Conservation (phyloP, 208 protist species). For the Crithidia expoeki region DNA sequence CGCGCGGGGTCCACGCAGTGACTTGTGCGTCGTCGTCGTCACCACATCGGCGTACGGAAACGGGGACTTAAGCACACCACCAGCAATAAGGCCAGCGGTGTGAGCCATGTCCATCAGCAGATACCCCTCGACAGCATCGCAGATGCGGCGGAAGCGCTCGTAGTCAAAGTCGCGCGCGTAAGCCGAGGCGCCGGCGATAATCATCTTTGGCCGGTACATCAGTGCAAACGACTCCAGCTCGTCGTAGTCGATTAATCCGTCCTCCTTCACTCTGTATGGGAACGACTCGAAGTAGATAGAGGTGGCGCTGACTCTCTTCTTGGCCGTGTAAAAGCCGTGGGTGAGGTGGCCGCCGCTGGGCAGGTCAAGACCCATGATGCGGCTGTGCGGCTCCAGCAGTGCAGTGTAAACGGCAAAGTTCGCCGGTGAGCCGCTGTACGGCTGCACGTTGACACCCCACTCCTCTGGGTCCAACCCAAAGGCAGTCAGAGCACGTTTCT, state of each 20-base stretch:
- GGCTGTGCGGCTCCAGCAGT: conserved; percentile 96
- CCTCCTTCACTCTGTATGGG: conserved; percentile 94
- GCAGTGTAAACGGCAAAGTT: conserved; percentile 98
- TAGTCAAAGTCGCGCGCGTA: conserved; percentile 99
- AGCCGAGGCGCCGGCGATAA: conserved; percentile 96
- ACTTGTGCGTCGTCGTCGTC: conserved; percentile 99
- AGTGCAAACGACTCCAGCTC: conserved; percentile 81
- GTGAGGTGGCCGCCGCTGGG: conserved; percentile 94
- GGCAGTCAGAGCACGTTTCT: conserved; percentile 92
- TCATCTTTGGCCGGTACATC: conserved; percentile 96
- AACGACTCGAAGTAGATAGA: conserved; percentile 98
- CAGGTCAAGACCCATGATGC: conserved; percentile 98
- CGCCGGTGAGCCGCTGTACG: conserved; percentile 97
- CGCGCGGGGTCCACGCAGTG: conserved; percentile 97
- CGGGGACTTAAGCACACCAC: conserved; percentile 80
- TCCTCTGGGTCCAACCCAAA: conserved; percentile 93
- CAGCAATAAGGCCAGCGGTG: conserved; percentile 94
- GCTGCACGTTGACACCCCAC: conserved; percentile 99
- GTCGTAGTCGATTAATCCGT: conserved; percentile 98
- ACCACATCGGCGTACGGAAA: conserved; percentile 98
- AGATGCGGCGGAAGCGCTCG: conserved; percentile 83
- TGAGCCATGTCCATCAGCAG: conserved; percentile 99
- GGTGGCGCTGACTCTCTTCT: conserved; percentile 96
- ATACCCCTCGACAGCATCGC: conserved; percentile 88
- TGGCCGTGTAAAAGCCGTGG: conserved; percentile 98